Evolutionary conservation across 2,329 filamentous ascomycete species (phyloP), one percentile per base, ranked within the genome.

Genomic region (Sclerotiophoma versabilis): DNA sequence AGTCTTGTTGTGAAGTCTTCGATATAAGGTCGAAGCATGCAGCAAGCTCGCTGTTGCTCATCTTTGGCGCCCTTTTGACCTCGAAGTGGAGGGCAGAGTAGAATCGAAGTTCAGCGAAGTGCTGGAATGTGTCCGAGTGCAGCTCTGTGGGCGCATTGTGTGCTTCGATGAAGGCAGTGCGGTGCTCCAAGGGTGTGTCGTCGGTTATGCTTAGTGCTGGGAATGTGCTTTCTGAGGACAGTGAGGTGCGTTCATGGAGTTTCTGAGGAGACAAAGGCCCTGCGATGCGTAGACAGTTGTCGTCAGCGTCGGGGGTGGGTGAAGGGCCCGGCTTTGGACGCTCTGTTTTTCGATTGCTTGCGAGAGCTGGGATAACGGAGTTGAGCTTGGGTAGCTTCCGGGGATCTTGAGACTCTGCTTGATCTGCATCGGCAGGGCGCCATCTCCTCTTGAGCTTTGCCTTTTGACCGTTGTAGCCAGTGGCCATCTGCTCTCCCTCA

Each of bases 1-100:
- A 93, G 71, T 88, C 85, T 5, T 75, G 66, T 12, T 79, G 77
- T 63, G 87, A 91, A 0, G 89, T 92, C 42, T 79, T 73, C 57
- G 87, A 81, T 45, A 93, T 79, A 6, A 88, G 76, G 4, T 74
- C 61, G 54, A 85, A 79, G 65, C 84, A 86, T 19, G 75, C 70
- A n/a, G 79, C 69, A 26, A 85, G 69, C 37, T 81, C 78, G 0
- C 57, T 32, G 1, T 60, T 20, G 0, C 73, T 64, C 36, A 84
- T 59, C 6, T 29, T 26, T 10, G 63, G 63, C 11, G 68, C 59
- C 2, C 59, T 56, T 5, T 69, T 41, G 64, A 77, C 41, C 20
- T 62, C 32, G 42, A 68, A 60, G 6, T 54, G 39, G 5, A 66
- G 10, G 4, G 53, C 36, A 4, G 33, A 19, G 11, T 29, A 36